These are phyloP conservation scores for Kokia cookei DNA, from an alignment of 441 rosid genomes.

Conservation along the genomic window DNA sequence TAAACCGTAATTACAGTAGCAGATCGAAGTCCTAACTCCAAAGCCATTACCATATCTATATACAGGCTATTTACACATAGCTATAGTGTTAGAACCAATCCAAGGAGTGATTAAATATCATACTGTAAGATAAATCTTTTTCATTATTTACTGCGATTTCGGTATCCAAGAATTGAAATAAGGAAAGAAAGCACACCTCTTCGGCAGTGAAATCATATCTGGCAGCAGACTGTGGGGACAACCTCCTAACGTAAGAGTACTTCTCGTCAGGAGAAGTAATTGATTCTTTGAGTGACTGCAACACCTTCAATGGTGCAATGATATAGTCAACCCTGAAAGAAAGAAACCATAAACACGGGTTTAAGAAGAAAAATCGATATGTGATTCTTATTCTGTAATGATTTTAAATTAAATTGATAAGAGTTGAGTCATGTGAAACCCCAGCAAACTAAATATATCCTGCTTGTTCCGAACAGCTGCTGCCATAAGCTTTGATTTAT, in stretches of 20 bases:
- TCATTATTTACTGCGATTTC: neutral
- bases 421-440: slow-evolving; percentile 36
- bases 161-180: neutral
- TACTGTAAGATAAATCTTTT: neutral
- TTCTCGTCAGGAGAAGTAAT: slow-evolving; percentile 63
- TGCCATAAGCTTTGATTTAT: slow-evolving; percentile 92
- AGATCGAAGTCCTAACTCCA: neutral
- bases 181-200: slow-evolving; percentile 47
- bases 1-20: neutral
- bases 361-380: slow-evolving; percentile 5
- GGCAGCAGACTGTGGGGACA: slow-evolving; percentile 72
- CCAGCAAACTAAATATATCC: slow-evolving; percentile 85
- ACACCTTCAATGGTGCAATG: slow-evolving; percentile 82
- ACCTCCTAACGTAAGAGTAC: slow-evolving; percentile 61
- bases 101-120: neutral
- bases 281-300: slow-evolving; percentile 86
- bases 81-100: neutral
- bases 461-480: slow-evolving; percentile 98
- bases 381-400: neutral
- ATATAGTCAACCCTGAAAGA: slow-evolving; percentile 78
- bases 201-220: slow-evolving; percentile 62
- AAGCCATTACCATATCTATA: neutral
- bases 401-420: slow-evolving; percentile 3
- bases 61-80: neutral
- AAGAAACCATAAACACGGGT: slow-evolving; percentile 3